Conservation (phyloP, 257 asterid species). For the Scutellaria baicalensis region DNA sequence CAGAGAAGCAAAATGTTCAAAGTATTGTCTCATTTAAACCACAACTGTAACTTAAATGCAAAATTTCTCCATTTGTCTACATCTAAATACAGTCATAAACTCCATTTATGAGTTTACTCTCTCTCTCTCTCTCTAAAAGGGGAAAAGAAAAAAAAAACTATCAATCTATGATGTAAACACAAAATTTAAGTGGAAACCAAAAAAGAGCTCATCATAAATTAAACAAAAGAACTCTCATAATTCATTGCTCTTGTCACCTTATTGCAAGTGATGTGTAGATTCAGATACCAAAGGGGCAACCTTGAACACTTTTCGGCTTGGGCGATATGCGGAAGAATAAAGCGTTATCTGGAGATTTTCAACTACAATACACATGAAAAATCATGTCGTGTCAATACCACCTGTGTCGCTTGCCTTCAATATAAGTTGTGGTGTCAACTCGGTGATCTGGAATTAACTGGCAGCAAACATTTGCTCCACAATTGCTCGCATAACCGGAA, state of each 20-base stretch:
- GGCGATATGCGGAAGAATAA: neutral
- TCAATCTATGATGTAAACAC: neutral
- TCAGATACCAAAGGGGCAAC: neutral
- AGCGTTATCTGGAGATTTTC: neutral
- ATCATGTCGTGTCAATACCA: neutral
- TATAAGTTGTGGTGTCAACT: neutral
- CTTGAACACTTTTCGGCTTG: neutral
- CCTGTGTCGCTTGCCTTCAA: neutral
- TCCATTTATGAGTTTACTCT: neutral
- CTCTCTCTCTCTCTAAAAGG: neutral
- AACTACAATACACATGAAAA: neutral
- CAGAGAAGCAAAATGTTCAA: neutral
- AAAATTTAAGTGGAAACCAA: constrained; percentile 4
- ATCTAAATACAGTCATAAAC: neutral
- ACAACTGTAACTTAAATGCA: neutral
- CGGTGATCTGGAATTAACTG: too few species aligned
- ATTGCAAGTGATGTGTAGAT: neutral
- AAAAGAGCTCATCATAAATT: neutral
- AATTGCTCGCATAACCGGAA: neutral
- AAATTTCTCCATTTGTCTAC: neutral
- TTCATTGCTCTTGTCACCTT: neutral
- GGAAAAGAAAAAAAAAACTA: neutral
- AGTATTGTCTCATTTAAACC: neutral
- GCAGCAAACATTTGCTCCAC: neutral
- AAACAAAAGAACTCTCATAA: neutral